A percentile compares a stretch with the other conserved stretches of the same genome.
Evolutionary conservation across 768 basidiomycete species (phyloP).

Genomic region (Paxillus involutus): DNA sequence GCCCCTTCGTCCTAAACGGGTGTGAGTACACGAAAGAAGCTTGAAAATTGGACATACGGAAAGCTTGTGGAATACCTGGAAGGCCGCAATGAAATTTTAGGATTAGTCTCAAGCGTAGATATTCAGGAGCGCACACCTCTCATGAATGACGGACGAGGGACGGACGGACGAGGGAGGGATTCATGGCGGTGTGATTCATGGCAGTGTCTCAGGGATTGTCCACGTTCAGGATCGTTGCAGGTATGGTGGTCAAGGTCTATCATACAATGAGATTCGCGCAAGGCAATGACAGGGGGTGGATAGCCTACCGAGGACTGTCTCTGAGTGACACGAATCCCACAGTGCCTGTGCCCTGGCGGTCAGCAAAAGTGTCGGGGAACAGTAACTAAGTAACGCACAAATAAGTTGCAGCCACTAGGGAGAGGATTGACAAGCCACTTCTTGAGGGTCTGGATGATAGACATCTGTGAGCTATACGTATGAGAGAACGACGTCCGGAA

Average conservation of each 20-base stretch:
- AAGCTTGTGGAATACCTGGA: constrained; percentile 2
- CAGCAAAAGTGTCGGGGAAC: neutral
- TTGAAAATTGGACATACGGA: constrained; percentile 7
- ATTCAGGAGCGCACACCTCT: constrained; percentile 6
- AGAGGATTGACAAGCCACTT: constrained; percentile 24
- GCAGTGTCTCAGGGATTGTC: neutral
- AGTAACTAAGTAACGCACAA: constrained; percentile 16
- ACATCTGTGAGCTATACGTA: constrained; percentile 22
- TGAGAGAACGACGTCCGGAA: constrained; percentile 31
- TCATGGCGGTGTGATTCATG: neutral
- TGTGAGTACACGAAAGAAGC: neutral
- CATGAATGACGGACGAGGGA: neutral
- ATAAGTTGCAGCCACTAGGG: constrained; percentile 26
- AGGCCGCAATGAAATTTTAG: neutral
- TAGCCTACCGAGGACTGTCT: constrained; percentile 26
- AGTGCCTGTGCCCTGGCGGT: constrained; percentile 18
- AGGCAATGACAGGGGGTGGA: neutral
- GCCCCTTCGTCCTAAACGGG: constrained; percentile 4
- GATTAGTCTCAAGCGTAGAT: constrained; percentile 1
- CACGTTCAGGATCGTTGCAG: constrained; percentile 21
- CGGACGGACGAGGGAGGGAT: neutral
- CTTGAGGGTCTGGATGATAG: constrained; percentile 17
- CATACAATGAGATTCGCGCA: neutral
- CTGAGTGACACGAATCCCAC: constrained; percentile 30
- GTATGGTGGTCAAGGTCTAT: constrained; percentile 28